These are phyloP conservation scores for Solidago caesia DNA, from an alignment of 129 eudicot genomes.

Conservation along the genomic window DNA sequence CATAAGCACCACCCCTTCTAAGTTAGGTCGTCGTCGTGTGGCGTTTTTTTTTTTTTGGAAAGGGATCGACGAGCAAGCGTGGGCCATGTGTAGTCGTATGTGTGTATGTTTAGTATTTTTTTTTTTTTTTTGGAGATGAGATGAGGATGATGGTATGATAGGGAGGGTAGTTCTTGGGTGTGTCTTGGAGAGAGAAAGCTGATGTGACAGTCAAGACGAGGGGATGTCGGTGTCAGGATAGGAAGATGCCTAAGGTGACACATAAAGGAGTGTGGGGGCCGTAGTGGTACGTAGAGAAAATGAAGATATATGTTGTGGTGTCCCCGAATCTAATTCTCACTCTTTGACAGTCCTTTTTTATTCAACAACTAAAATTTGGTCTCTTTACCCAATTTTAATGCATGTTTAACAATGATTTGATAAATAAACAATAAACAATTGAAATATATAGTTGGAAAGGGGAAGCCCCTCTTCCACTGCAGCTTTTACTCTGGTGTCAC, in stretches of 20 bases:
- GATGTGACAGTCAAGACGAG: no score
- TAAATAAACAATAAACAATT: constrained; percentile 16
- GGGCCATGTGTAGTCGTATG: no score
- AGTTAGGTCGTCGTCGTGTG: no score
- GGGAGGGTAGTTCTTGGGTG: no score
- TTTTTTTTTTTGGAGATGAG: no score
- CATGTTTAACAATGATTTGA: background rate
- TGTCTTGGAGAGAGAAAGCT: no score
- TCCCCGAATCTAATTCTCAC: constrained; percentile 29
- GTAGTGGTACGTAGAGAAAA: constrained; percentile 21
- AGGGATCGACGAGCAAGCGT: no score
- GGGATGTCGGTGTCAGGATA: no score
- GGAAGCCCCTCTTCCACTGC: constrained; percentile 24
- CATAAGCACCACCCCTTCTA: no score
- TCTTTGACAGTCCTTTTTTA: constrained; percentile 8
- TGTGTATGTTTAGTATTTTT: no score
- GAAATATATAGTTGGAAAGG: constrained; percentile 19
- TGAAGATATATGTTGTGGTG: constrained; percentile 23
- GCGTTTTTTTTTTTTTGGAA: no score
- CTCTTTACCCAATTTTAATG: constrained; percentile 33
- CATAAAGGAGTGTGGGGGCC: constrained; percentile 13
- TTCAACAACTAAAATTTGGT: constrained; percentile 1
- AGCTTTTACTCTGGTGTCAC: constrained; percentile 29
- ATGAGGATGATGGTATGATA: no score
- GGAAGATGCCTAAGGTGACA: constrained; percentile 27